Base-by-base conservation (phyloP, 2,329 filamentous ascomycete species). In the Cyphellophora attinorum region DNA sequence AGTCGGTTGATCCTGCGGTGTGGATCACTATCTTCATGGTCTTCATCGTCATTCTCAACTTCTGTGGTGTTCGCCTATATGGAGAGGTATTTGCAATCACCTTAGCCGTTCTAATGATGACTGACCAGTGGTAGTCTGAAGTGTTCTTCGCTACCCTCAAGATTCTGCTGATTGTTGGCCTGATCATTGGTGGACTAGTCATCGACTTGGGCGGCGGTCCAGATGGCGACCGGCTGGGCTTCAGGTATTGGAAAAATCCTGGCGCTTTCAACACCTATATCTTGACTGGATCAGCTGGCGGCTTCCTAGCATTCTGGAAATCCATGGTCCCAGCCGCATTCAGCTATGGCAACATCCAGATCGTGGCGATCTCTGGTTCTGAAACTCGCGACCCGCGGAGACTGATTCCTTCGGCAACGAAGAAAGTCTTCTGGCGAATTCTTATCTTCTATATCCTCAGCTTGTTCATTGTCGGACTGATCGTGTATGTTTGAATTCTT, bases 181-280 rank as follows among this genome's bases (percentile, higher is more conserved):
- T 86, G 23, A 68, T 85, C 44, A 48, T 75, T 40, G 83, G 83
- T 59, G 88, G 84, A 3, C 83, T 91, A 51, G 70, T 91, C 44
- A 76, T 79, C 41, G 86, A 88, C 77, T 64, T 89, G 1, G 84
- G 84, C 5, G 84, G 81, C 2, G 88, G 88, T 47, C 84, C 84
- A 0, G 57, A 74, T 2, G 65, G 72, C 33, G 79, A 85, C 46
- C 62, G 65, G 1, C 81, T 83, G 38, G 82, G 82, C 1, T 86
- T 86, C 53, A 69, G 77, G 11, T 70, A 76, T 51, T 81, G 76
- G 62, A 59, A 50, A 3, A 40, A 61, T 15, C 81, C 80, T 0
- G 78, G 79, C 2, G 68, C 81, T 0, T 85, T 86, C 53, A 69
- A 71, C 6, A 69, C 77, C 40, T 70, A 79, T 32, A 76, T 80